Evolutionary conservation across 768 basidiomycete genomes (phyloP).

Genomic region (Boletales sp.): DNA sequence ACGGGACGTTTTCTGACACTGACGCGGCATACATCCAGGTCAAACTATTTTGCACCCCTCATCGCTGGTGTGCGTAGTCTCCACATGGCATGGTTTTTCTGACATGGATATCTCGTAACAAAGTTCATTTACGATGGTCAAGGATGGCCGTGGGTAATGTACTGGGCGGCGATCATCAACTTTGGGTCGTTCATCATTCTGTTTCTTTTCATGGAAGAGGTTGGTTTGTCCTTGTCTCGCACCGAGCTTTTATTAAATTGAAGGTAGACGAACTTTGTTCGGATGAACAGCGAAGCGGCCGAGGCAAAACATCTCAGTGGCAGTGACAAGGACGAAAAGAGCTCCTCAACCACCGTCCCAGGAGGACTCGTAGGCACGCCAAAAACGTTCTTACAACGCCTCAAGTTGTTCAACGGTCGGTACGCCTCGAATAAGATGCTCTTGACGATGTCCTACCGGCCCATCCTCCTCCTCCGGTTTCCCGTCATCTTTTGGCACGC

Average conservation of each 20-base stretch:
- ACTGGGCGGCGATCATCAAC: constrained; percentile 21
- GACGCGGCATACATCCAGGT: constrained; percentile 3
- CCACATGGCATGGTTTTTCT: no score
- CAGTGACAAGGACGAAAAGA: constrained; percentile 9
- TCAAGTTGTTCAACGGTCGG: constrained; percentile 11
- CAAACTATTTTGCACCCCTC: constrained; percentile 19
- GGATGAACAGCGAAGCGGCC: constrained; percentile 14
- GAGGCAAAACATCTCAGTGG: constrained; percentile 1
- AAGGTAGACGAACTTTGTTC: constrained; percentile 14
- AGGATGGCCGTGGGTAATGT: constrained; percentile 22
- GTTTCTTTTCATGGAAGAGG: constrained; percentile 20
- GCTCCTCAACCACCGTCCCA: constrained; percentile 7
- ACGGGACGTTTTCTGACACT: background rate
- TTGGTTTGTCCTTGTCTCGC: background rate
- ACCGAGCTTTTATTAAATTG: background rate
- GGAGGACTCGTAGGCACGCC: constrained; percentile 11
- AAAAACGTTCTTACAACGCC: constrained; percentile 10
- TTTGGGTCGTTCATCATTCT: constrained; percentile 12
- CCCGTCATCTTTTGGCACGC: constrained; percentile 19
- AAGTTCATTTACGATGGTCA: constrained; percentile 20
- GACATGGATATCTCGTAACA: no score
- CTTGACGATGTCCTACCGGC: constrained; percentile 18
- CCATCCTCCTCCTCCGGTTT: constrained; percentile 15
- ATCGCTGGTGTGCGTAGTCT: constrained; percentile 15
- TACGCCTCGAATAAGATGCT: constrained; percentile 19